Evolutionary conservation across 2,329 filamentous ascomycete species (phyloP), one percentile per base, ranked within the genome.

Genomic region (Fusarium succisae): DNA sequence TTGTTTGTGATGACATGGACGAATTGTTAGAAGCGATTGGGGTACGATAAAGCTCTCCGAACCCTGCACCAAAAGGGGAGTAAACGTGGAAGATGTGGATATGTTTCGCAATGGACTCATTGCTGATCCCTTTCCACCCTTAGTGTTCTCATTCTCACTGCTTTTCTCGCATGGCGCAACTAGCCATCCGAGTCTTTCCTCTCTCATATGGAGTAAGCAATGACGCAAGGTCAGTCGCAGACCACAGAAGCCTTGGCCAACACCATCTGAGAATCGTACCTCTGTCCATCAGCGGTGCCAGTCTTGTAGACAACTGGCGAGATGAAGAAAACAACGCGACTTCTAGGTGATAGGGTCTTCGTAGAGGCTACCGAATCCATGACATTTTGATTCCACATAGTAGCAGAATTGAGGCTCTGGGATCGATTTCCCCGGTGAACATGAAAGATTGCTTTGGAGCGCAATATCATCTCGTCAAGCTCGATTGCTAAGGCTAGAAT

Each of bases 391-490:
- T 30, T 30, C 30, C 30, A 30, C 30, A 30, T 30, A 30, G 10
- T 30, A 30, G 30, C 30, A 30, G 30, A 30, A 30, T 30, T 4
- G 30, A 30, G 30, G 2, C 30, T 12, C 7, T 61, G 38, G 0
- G 15, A 20, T 1, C 4, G 2, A 12, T 50, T 26, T 6, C 12
- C 6, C 67, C 63, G 70, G 1, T n/a, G 6, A 3, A 53, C 6
- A 1, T 17, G 1, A 3, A 66, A 73, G 6, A 73, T 22, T 10
- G 74, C 64, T 1, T 55, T 73, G 17, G 75, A 76, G 12, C 45
- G 1, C 63, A 73, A 57, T 9, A 69, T 28, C 8, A 73, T 65
- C 10, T 24, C 4, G 37, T 77, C 73, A 1, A 77, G 15, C 8
- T 73, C 48, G 6, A 65, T 8, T 2, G 71, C 75, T 17, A 6